phyloP scores from a whole-genome alignment of 768 basidiomycete species.

The Astraeus odoratus region DNA sequence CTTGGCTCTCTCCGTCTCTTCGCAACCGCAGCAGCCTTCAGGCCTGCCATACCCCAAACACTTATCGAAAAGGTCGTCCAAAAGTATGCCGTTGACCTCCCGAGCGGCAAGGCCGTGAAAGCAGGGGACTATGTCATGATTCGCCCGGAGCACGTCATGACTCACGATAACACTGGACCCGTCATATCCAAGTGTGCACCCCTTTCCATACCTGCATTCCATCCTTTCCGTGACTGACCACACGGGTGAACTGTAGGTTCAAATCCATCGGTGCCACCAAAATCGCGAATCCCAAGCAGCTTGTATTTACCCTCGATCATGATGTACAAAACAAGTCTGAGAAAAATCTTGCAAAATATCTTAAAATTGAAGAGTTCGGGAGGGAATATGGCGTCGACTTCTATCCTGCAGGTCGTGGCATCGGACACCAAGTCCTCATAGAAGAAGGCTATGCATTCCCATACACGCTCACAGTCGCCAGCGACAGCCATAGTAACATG shows the following conservation, averaged over 20 bases:
- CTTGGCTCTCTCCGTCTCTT: constrained; percentile 15
- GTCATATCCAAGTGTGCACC: constrained; percentile 86
- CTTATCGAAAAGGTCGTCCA: constrained; percentile 97
- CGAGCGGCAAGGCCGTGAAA: constrained; percentile 69
- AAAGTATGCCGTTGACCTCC: constrained; percentile 89
- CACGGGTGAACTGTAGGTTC: constrained; percentile 50
- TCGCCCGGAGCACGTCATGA: constrained; percentile 96
- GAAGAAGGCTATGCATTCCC: constrained; percentile 99
- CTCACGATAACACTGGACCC: constrained; percentile 96
- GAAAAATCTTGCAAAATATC: constrained; percentile 90
- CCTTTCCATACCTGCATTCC: constrained; percentile 4
- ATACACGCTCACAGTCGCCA: constrained; percentile 89
- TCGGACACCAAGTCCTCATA: constrained; percentile 95
- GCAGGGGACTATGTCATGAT: constrained; percentile 99
- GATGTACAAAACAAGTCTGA: constrained; percentile 93
- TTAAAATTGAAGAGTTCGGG: constrained; percentile 86
- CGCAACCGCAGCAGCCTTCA: constrained; percentile 26
- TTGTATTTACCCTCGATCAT: constrained; percentile 96
- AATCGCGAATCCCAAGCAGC: constrained; percentile 74
- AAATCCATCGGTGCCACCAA: constrained; percentile 87
- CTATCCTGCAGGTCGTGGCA: constrained; percentile 95
- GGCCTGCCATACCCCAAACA: constrained; percentile 59
- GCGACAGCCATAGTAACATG: constrained; percentile 97
- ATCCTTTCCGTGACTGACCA: constrained; percentile 3
- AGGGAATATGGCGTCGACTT: constrained; percentile 83